Conservation (phyloP, 2,329 filamentous ascomycete genomes). For the Colletotrichum sp. region DNA sequence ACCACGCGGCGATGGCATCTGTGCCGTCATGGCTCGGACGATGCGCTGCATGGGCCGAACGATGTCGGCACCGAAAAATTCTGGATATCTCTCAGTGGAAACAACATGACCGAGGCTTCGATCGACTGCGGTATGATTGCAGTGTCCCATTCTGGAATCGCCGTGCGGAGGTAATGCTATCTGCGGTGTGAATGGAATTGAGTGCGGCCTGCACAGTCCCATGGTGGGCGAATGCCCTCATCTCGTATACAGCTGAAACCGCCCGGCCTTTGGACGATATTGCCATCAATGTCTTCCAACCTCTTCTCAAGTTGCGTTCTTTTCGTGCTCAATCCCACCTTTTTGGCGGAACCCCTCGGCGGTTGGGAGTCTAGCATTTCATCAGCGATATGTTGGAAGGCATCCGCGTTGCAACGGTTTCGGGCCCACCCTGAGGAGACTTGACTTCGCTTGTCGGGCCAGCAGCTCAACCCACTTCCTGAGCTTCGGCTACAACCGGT, state of each 20-base stretch:
- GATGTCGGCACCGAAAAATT: not conserved
- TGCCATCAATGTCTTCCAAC: not conserved
- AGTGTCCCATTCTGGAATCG: not conserved
- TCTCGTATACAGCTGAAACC: not conserved
- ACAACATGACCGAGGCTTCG: not conserved
- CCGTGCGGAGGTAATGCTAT: not conserved
- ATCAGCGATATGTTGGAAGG: not conserved
- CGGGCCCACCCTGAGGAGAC: not conserved
- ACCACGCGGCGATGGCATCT: not conserved
- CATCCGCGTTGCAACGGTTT: not conserved
- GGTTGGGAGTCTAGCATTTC: not conserved
- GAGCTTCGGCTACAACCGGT: not conserved
- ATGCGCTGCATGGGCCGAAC: not conserved
- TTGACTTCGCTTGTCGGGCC: accelerated
- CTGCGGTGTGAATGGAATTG: not conserved
- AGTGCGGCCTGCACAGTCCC: not conserved
- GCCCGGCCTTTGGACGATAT: not conserved
- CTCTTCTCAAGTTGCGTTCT: not conserved
- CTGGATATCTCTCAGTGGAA: not conserved
- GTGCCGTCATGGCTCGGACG: not conserved
- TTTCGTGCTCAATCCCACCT: accelerated
- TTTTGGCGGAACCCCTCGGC: not conserved
- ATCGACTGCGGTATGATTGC: not conserved
- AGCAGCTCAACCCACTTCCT: not conserved
- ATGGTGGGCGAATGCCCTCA: not conserved